Percentiles rank a stretch among this genome's conserved stretches.
Conservation (phyloP, 192 early-diverging fungal genomes). For the Backusella morwellensis region DNA sequence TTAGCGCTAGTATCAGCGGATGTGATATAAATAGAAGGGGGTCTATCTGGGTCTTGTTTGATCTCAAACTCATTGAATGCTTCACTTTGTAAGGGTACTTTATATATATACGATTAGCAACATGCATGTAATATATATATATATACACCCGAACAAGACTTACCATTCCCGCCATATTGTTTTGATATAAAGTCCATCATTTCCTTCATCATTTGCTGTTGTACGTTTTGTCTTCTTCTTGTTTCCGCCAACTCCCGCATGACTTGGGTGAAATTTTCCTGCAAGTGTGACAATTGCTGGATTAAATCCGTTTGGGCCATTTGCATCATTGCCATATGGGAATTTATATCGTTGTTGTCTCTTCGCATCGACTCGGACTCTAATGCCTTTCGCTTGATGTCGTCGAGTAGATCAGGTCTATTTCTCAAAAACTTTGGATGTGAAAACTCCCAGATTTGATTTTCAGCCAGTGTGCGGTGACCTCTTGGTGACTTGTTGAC, state of each 20-base stretch:
- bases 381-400: slow-evolving; percentile 91
- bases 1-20: slow-evolving; percentile 37
- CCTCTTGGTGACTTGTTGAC: slow-evolving; percentile 89
- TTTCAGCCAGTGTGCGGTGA: slow-evolving; percentile 79
- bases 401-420: slow-evolving; percentile 76
- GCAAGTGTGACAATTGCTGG: slow-evolving; percentile 71
- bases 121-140: background rate
- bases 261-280: slow-evolving; percentile 73
- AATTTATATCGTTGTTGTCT: slow-evolving; percentile 74
- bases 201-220: slow-evolving; percentile 63
- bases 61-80: background rate
- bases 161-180: slow-evolving; percentile 32
- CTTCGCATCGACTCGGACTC: slow-evolving; percentile 75
- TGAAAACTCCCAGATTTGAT: slow-evolving; percentile 91
- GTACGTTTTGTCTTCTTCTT: slow-evolving; percentile 62
- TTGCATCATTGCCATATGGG: slow-evolving; percentile 76
- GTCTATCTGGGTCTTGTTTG: slow-evolving; percentile 29
- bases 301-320: slow-evolving; percentile 71
- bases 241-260: slow-evolving; percentile 70
- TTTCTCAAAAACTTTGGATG: slow-evolving; percentile 79
- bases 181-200: slow-evolving; percentile 61
- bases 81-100: background rate
- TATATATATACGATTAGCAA: background rate
- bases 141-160: background rate
- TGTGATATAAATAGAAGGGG: slow-evolving; percentile 54